Percentiles rank a stretch among this genome's conserved stretches.
phyloP scores from a whole-genome alignment of 2,329 filamentous ascomycete genomes.

The Pseudocercospora eumusae region DNA sequence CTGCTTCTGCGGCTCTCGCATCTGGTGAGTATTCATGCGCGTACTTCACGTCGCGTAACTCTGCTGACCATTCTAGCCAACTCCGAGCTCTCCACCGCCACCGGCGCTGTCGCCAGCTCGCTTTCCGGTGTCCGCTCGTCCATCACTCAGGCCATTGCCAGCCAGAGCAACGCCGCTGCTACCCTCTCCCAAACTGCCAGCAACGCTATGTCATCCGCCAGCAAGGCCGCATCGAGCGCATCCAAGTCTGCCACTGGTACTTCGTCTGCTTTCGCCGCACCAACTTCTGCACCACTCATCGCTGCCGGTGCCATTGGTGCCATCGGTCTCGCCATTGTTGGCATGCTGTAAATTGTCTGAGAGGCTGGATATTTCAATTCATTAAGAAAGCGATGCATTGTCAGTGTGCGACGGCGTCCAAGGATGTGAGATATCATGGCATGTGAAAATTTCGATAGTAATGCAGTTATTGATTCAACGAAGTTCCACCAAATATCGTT shows the following conservation, averaged over 20 bases:
- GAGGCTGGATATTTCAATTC: not conserved
- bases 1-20: slow-evolving; percentile 17
- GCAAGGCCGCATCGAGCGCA: slow-evolving; percentile 14
- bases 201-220: not conserved
- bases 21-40: slow-evolving; percentile 2
- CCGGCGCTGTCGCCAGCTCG: slow-evolving; percentile 16
- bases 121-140: slow-evolving; percentile 11
- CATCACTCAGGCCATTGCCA: slow-evolving; percentile 12
- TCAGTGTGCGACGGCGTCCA: slow-evolving; percentile 3
- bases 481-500: not conserved
- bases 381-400: slow-evolving; percentile 1
- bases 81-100: slow-evolving; percentile 18
- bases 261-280: slow-evolving; percentile 16
- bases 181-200: slow-evolving; percentile 10
- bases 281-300: slow-evolving; percentile 24
- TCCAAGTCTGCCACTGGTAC: slow-evolving; percentile 4
- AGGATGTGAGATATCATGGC: slow-evolving; percentile 5
- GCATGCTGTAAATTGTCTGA: slow-evolving; percentile 19
- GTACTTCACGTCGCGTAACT: not conserved
- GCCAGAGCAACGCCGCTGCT: slow-evolving; percentile 15
- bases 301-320: slow-evolving; percentile 28
- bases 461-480: slow-evolving; percentile 15
- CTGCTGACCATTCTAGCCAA: not conserved
- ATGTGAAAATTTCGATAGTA: slow-evolving; percentile 10
- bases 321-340: slow-evolving; percentile 25